phyloP scores from a whole-genome alignment of 768 basidiomycete genomes.

The Pleurotus salmoneostramineus region DNA sequence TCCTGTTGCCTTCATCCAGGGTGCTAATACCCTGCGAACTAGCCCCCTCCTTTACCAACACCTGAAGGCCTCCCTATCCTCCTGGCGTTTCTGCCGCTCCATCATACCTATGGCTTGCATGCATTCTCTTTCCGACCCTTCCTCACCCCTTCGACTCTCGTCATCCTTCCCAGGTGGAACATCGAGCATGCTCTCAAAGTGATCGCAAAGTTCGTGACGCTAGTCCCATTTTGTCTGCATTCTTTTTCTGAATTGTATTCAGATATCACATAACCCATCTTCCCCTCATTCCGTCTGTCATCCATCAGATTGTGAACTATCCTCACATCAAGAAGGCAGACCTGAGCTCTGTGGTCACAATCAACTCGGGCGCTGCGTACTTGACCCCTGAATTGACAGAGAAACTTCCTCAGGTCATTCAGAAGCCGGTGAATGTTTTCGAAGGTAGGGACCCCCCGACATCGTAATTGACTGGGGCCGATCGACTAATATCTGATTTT shows the following conservation, averaged over 20 bases:
- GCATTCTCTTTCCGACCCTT: slow-evolving; percentile 44
- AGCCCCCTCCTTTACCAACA: slow-evolving; percentile 35
- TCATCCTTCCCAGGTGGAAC: slow-evolving; percentile 64
- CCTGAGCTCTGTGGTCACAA: slow-evolving; percentile 40
- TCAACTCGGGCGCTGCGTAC: slow-evolving; percentile 62
- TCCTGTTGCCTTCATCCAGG: background rate
- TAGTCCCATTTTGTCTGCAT: slow-evolving; percentile 12
- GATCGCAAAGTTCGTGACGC: slow-evolving; percentile 66
- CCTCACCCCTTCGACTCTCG: slow-evolving; percentile 37
- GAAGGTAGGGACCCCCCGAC: slow-evolving; percentile 38
- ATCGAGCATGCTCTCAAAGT: slow-evolving; percentile 41
- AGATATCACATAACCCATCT: slow-evolving; percentile 55
- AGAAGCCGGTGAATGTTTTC: slow-evolving; percentile 24
- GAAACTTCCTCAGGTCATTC: slow-evolving; percentile 33
- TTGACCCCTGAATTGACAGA: slow-evolving; percentile 52
- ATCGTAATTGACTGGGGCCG: background rate
- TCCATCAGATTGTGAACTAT: slow-evolving; percentile 63
- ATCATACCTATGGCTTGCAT: slow-evolving; percentile 67
- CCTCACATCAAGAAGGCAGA: slow-evolving; percentile 45
- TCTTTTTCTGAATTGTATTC: background rate
- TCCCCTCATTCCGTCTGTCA: slow-evolving; percentile 55
- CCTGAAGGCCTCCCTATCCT: slow-evolving; percentile 42
- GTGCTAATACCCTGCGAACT: background rate
- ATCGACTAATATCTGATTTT: background rate
- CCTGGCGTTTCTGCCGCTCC: slow-evolving; percentile 63